Conservation (phyloP, 768 basidiomycete genomes). For the Amanita rimosa region DNA sequence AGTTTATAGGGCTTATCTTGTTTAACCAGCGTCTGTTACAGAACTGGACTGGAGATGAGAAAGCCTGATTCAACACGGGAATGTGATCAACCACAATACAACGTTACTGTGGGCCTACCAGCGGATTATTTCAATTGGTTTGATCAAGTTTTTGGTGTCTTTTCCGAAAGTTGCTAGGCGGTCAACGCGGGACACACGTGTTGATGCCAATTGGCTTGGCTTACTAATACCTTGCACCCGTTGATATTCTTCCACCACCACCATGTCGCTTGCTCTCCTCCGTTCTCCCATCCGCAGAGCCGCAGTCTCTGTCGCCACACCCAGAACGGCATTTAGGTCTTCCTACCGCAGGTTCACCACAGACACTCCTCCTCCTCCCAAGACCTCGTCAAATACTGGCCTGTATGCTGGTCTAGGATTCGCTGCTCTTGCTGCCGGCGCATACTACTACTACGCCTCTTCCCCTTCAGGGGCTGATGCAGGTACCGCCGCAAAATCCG, state of each 20-base stretch:
- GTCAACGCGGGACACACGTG: too few species aligned
- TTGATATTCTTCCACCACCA: slow-evolving; percentile 11
- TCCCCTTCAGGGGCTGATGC: slow-evolving; percentile 39
- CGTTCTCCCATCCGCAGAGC: slow-evolving; percentile 40
- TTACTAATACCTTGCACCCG: neutral
- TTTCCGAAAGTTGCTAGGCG: too few species aligned
- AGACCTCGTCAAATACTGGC: slow-evolving; percentile 41
- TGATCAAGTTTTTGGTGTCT: too few species aligned
- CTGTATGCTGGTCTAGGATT: slow-evolving; percentile 55
- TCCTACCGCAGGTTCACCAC: slow-evolving; percentile 47
- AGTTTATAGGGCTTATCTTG: too few species aligned
- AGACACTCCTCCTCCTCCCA: slow-evolving; percentile 28
- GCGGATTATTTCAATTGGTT: too few species aligned
- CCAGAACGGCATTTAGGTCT: slow-evolving; percentile 22
- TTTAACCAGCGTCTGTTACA: too few species aligned
- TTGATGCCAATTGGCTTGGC: neutral
- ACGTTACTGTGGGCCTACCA: too few species aligned
- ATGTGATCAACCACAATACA: too few species aligned
- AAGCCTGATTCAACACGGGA: too few species aligned
- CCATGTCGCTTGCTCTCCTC: slow-evolving; percentile 49
- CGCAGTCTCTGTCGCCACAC: slow-evolving; percentile 21
- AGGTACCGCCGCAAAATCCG: slow-evolving; percentile 46
- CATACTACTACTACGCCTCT: slow-evolving; percentile 50
- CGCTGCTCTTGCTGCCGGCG: slow-evolving; percentile 45
- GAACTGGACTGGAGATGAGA: too few species aligned